Evolutionary conservation across 1,284 basidiomycete genomes (phyloP).

Genomic region (Naganishia sp.): DNA sequence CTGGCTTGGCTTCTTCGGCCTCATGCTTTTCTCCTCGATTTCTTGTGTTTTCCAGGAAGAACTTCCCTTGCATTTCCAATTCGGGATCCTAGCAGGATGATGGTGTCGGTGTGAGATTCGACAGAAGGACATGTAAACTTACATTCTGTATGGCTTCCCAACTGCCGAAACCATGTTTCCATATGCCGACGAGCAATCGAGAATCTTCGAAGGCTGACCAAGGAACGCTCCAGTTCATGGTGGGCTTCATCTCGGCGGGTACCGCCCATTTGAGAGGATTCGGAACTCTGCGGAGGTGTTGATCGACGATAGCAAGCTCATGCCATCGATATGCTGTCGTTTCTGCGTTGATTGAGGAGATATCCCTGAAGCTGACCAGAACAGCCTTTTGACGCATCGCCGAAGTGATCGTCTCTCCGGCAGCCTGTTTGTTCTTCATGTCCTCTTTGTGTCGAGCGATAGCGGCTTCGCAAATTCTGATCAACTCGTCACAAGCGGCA

Average conservation of each 20-base stretch:
- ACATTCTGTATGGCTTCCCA: conserved; percentile 81
- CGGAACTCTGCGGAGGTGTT: conserved; percentile 63
- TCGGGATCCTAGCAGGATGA: conserved; percentile 65
- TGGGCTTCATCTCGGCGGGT: conserved; percentile 89
- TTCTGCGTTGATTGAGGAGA: conserved; percentile 95
- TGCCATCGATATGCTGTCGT: conserved; percentile 88
- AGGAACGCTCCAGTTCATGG: conserved; percentile 91
- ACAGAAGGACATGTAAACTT: conserved; percentile 14
- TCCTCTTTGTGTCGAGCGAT: conserved; percentile 80
- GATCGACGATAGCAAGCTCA: conserved; percentile 85
- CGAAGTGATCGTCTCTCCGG: conserved; percentile 70
- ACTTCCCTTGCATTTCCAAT: conserved; percentile 83
- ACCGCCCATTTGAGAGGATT: conserved; percentile 71
- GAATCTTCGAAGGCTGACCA: conserved; percentile 95
- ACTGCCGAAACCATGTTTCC: conserved; percentile 89
- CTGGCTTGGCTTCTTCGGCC: conserved; percentile 44
- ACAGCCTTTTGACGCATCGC: conserved; percentile 72
- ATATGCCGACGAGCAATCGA: conserved; percentile 91
- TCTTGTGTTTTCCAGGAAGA: conserved; percentile 76
- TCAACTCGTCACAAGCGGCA: conserved; percentile 89
- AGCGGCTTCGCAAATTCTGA: conserved; percentile 79
- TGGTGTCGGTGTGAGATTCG: not conserved
- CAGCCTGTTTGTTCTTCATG: conserved; percentile 71
- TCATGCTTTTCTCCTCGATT: conserved; percentile 33
- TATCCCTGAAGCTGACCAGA: conserved; percentile 83